These are phyloP conservation scores for Citrus sinensis DNA, from an alignment of 345 rosid genomes.

Conservation along the genomic window DVS_A1.0 CM039162.1:31290501-31291000, in stretches of 20 bases:
- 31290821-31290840: not conserved
- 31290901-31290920: constrained; percentile 41
- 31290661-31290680: not conserved
- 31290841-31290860: not conserved
- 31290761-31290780: not conserved
- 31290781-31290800: not conserved
- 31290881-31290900: constrained; percentile 34
- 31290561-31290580: not conserved
- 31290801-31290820: not conserved
- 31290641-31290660: not conserved
- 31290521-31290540: constrained; percentile 26
- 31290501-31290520: constrained; percentile 23
- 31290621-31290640: constrained; percentile 2
- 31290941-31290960: constrained; percentile 13
- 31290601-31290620: not conserved
- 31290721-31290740: not conserved
- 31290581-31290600: not conserved
- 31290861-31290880: constrained; percentile 20
- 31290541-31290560: constrained; percentile 29
- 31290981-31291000: not conserved
- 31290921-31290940: constrained; percentile 56
- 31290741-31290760: not conserved
- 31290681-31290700: not conserved
- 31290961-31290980: not conserved
- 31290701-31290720: not conserved